Percentiles rank a stretch among this genome's conserved stretches.
Evolutionary conservation across 169 alveolate genomes (phyloP).

Genomic region (Plasmodium gonderi): DNA sequence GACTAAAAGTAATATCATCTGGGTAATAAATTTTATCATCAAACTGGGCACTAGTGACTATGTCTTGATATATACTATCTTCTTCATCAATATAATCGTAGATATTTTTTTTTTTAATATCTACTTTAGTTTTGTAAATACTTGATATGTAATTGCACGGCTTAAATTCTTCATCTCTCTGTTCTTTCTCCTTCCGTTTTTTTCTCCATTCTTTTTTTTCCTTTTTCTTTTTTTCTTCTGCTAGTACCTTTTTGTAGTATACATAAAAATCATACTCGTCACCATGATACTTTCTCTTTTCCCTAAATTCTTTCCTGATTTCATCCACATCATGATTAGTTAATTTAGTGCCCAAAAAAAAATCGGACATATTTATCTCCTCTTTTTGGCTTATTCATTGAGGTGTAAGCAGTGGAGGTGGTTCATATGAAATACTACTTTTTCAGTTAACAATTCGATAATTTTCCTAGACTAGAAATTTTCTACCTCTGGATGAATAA

Average conservation of each 20-base stretch:
- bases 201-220: constrained; percentile 20
- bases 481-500: too few relatives aligned
- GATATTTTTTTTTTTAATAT: constrained; percentile 18
- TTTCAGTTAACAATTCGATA: too few relatives aligned
- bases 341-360: constrained; percentile 53
- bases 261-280: constrained; percentile 73
- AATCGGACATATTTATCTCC: constrained; percentile 11
- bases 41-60: constrained; percentile 16
- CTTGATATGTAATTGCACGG: constrained; percentile 71
- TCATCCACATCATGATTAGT: constrained; percentile 43
- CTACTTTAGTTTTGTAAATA: constrained; percentile 23
- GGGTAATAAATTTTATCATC: constrained; percentile 4
- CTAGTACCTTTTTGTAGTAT: constrained; percentile 55
- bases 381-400: too few relatives aligned
- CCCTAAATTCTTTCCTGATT: constrained; percentile 26
- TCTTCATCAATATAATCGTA: constrained; percentile 71
- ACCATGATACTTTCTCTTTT: constrained; percentile 20
- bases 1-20: constrained; percentile 50
- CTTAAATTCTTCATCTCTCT: constrained; percentile 21
- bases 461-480: too few relatives aligned
- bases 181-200: not conserved
- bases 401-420: not conserved
- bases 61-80: constrained; percentile 73
- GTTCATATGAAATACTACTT: not conserved
- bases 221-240: constrained; percentile 32